Evolutionary conservation across 495 filamentous ascomycete species (phyloP).

Genomic region (Hyaloscypha bicolor): DNA sequence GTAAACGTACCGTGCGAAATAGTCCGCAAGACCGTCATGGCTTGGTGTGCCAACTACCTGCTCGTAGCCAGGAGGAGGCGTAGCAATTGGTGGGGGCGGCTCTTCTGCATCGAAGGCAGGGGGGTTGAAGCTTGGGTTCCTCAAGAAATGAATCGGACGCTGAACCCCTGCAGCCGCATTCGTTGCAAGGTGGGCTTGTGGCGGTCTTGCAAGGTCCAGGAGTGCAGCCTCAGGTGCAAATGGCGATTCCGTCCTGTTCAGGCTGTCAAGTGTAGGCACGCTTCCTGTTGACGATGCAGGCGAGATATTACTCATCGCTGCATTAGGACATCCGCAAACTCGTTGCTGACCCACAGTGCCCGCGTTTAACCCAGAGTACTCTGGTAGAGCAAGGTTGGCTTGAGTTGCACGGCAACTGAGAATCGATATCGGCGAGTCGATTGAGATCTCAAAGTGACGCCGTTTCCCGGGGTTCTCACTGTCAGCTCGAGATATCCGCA

Average conservation of each 20-base stretch:
- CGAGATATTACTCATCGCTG: slow-evolving; percentile 36
- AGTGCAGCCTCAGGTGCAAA: slow-evolving; percentile 11
- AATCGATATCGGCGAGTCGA: slow-evolving; percentile 95
- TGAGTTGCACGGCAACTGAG: slow-evolving; percentile 92
- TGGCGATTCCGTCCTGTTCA: background rate
- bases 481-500: slow-evolving; percentile 91
- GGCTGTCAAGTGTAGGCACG: slow-evolving; percentile 27
- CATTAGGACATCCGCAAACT: slow-evolving; percentile 80
- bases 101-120: slow-evolving; percentile 87
- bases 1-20: slow-evolving; percentile 65
- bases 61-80: slow-evolving; percentile 89
- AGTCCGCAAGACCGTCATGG: slow-evolving; percentile 84
- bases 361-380: slow-evolving; percentile 62
- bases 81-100: slow-evolving; percentile 81
- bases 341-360: slow-evolving; percentile 36
- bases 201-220: slow-evolving; percentile 28
- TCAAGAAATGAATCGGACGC: slow-evolving; percentile 86
- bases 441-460: slow-evolving; percentile 97
- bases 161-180: slow-evolving; percentile 31
- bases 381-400: slow-evolving; percentile 86
- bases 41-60: slow-evolving; percentile 78
- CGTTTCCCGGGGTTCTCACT: slow-evolving; percentile 80
- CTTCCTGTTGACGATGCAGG: slow-evolving; percentile 30
- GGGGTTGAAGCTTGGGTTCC: slow-evolving; percentile 87
- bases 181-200: slow-evolving; percentile 33